A percentile compares a stretch with the other conserved stretches of the same genome.
Evolutionary conservation across 805 yeast species (phyloP).

Genomic region (Wickerhamomyces chaumierensis): DNA sequence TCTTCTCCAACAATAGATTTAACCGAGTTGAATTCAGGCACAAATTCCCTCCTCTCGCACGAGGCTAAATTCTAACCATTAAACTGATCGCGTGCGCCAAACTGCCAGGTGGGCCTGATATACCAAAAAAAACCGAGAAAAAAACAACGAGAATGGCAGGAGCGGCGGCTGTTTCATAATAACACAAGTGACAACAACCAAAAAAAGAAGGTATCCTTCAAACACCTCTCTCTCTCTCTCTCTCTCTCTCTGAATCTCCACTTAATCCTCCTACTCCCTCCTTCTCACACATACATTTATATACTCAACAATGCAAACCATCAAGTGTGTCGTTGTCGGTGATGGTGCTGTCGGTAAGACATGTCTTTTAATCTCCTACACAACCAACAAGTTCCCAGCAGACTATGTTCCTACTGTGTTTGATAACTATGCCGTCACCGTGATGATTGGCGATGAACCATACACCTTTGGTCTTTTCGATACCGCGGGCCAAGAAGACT

Average conservation of each 20-base stretch:
- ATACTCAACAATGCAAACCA: conserved; percentile 29
- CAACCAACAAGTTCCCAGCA: conserved; percentile 94
- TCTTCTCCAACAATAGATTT: too few relatives aligned
- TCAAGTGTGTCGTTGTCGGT: conserved; percentile 97
- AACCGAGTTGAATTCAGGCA: too few relatives aligned
- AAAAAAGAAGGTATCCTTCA: too few relatives aligned
- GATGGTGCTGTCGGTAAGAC: conserved; percentile 99
- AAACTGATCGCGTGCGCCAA: too few relatives aligned
- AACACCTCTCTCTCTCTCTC: too few relatives aligned
- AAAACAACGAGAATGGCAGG: too few relatives aligned
- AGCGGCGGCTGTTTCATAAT: too few relatives aligned
- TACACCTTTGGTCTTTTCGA: conserved; percentile 94
- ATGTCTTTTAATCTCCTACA: conserved; percentile 88
- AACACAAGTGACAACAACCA: too few relatives aligned
- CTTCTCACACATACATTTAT: not conserved
- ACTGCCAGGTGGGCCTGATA: too few relatives aligned
- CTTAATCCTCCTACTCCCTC: not conserved
- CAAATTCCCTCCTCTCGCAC: too few relatives aligned
- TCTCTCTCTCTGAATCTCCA: not conserved
- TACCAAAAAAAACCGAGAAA: too few relatives aligned
- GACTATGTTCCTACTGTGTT: conserved; percentile 99
- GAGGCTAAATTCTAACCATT: too few relatives aligned
- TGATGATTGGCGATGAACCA: conserved; percentile 96
- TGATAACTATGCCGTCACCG: conserved; percentile 90
- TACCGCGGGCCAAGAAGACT: conserved; percentile 99